Conservation (phyloP, 371 early-diverging fungal genomes). For the Smittium mucronatum region DNA sequence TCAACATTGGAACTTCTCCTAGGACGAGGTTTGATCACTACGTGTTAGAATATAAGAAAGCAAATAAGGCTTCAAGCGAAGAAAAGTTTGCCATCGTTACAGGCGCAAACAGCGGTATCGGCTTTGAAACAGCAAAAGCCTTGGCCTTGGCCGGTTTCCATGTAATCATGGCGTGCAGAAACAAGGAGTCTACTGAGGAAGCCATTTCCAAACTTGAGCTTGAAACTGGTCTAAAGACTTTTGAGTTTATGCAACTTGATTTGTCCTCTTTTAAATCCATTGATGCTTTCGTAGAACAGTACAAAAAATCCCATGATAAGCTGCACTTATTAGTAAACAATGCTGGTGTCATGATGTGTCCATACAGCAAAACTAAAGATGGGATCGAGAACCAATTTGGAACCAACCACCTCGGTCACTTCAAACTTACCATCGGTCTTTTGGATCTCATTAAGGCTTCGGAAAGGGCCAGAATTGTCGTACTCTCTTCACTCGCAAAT, state of each 20-base stretch:
- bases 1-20: too few relatives aligned
- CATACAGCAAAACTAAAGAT: conserved; percentile 11
- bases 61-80: too few relatives aligned
- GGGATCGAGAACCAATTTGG: conserved; percentile 18
- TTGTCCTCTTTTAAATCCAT: conserved; percentile 12
- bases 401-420: conserved; percentile 19
- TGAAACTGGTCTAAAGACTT: background rate
- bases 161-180: conserved; percentile 44
- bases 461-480: background rate
- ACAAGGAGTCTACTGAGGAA: conserved; percentile 27
- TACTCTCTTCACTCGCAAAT: conserved; percentile 5
- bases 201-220: conserved; percentile 37
- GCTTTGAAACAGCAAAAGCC: conserved; percentile 30
- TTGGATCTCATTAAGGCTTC: background rate
- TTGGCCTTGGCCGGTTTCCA: conserved; percentile 27
- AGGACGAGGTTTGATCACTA: too few relatives aligned
- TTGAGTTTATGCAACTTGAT: conserved; percentile 16
- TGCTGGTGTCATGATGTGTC: conserved; percentile 10
- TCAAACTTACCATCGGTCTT: conserved; percentile 8
- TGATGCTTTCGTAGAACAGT: conserved; percentile 12
- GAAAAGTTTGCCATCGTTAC: conserved; percentile 20
- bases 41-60: too few relatives aligned
- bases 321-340: conserved; percentile 15
- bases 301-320: conserved; percentile 1
- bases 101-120: conserved; percentile 33